Base-by-base conservation (phyloP, 306 rosid species). In the Acacia acuminata region DNA sequence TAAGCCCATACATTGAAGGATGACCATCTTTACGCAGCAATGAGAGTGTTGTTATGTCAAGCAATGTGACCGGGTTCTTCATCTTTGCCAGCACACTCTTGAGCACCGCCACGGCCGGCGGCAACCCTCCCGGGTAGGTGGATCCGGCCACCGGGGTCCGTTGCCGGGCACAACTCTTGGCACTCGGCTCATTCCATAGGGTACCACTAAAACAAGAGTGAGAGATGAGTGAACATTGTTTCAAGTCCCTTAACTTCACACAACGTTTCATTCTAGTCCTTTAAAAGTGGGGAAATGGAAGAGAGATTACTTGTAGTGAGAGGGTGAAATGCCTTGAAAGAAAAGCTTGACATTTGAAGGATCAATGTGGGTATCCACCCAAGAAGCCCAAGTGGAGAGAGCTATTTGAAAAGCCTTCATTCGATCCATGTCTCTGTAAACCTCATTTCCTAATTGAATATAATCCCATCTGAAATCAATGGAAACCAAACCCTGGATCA, bases 271-370 rank as follows among this genome's bases (percentile, higher is more conserved):
- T 47, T 47, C 14, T 47, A 47, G 3, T 47, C 17, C 14, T 10
- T 47, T 47, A 13, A 51, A 51, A 45, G 64, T 4, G 12, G 38
- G 32, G 56, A 45, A 4, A 55, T 7, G 61, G 10, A 20, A 55
- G 25, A 55, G 24, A 19, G 2, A 85, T 86, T 91, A 96, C 99
- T 92, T 92, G 92, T 96, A 96, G 84, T 96, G 99, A 74, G 99
- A 90, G 13, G 98, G 99, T 7, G 98, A 96, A 87, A 96, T 96
- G 38, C 99, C 99, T 85, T 94, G 96, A 83, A 91, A 96, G 93
- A 92, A 91, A 44, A 96, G 90, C 24, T 10, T 78, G 3, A 90
- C 88, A 66, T 68, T 91, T 17, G 87, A 0, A 75, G 96, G 89
- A 86, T 94, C 92, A 22, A 91, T 44, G 75, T 90, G 87, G 38